Percentiles rank a stretch among this genome's conserved stretches.
phyloP scores from a whole-genome alignment of 305 asterid genomes.

The Caryopteris hybrid region DNA sequence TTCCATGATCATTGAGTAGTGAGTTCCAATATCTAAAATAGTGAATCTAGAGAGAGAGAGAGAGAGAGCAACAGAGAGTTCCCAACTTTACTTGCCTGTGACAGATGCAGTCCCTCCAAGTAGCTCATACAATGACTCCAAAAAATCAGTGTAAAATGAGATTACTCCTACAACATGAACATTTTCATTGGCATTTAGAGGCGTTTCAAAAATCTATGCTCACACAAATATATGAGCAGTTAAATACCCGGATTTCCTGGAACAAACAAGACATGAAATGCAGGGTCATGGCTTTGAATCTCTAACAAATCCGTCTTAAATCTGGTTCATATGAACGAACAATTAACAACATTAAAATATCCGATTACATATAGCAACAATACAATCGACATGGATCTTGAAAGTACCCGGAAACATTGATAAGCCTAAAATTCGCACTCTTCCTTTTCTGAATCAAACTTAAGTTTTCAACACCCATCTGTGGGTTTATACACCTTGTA shows the following conservation, averaged over 20 bases:
- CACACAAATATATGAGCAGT: not conserved
- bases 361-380: not conserved
- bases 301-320: constrained; percentile 66
- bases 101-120: constrained; percentile 72
- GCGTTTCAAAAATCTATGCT: not conserved
- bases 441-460: constrained; percentile 32
- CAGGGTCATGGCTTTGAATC: constrained; percentile 56
- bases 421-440: constrained; percentile 41
- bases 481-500: constrained; percentile 18
- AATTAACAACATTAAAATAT: constrained; percentile 6
- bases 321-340: constrained; percentile 32
- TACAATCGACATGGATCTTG: not conserved
- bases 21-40: constrained; percentile 3
- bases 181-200: constrained; percentile 6
- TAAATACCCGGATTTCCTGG: constrained; percentile 92
- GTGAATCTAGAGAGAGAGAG: not conserved
- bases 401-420: constrained; percentile 62
- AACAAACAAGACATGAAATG: constrained; percentile 61
- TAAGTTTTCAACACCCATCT: constrained; percentile 47
- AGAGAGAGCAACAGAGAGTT: not conserved
- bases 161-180: constrained; percentile 53
- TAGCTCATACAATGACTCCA: constrained; percentile 67
- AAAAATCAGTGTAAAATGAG: constrained; percentile 68
- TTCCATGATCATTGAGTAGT: constrained; percentile 4
- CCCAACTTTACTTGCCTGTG: constrained; percentile 51